Conservation (phyloP, 208 protist species). For the Leptomonas seymouri region DNA sequence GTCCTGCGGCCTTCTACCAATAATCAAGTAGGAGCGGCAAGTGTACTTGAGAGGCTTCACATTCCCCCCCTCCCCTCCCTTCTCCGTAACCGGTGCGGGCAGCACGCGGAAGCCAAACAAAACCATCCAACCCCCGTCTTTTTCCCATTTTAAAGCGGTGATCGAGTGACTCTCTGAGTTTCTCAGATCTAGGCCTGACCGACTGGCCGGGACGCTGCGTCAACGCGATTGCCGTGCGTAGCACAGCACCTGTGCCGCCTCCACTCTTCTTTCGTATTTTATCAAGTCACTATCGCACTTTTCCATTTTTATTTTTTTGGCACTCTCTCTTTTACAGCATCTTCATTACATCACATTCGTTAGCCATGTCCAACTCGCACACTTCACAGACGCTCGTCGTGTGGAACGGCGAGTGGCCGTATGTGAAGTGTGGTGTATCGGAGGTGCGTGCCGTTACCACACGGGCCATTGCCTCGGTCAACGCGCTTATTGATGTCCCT, state of each 20-base stretch:
- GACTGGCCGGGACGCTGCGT: too few relatives aligned
- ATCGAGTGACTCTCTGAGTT: too few relatives aligned
- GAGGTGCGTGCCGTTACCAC: constrained; percentile 42
- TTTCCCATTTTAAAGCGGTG: too few relatives aligned
- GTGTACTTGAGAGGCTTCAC: too few relatives aligned
- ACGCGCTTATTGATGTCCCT: constrained; percentile 45
- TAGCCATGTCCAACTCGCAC: constrained; percentile 9
- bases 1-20: too few relatives aligned
- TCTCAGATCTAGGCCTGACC: too few relatives aligned
- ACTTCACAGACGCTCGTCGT: constrained; percentile 35
- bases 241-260: background rate
- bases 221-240: too few relatives aligned
- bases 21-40: too few relatives aligned
- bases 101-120: background rate
- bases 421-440: constrained; percentile 59
- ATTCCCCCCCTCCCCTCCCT: too few relatives aligned
- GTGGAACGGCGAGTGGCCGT: constrained; percentile 84
- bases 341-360: background rate
- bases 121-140: too few relatives aligned
- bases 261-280: background rate
- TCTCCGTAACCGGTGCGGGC: too few relatives aligned
- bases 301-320: constrained; percentile 15
- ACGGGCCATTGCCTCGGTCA: constrained; percentile 18
- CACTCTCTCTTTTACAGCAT: constrained; percentile 19
- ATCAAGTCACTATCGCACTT: background rate